Evolutionary conservation across 2,329 filamentous ascomycete species (phyloP), one percentile per base, ranked within the genome.

Genomic region (Beauveria asiatica): DNA sequence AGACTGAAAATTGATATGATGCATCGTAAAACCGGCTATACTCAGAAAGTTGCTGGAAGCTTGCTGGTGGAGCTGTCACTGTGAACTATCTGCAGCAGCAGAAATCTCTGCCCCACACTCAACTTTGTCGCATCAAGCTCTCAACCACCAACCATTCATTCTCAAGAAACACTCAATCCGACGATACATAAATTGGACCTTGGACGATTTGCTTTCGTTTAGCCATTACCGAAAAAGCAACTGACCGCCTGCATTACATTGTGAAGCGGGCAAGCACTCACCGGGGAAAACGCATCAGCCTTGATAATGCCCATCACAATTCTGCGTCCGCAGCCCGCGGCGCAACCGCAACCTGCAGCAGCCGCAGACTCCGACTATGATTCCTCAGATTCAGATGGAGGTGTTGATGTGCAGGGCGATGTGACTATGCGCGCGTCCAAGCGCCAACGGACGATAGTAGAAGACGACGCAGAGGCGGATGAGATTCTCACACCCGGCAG

Each of bases 401-500:
- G 78, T 50, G 78, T 70, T 17, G 76, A 78, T 56, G 64, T 80
- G 7, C 72, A 77, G 33, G 74, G 75, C 59, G 75, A 80, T 64
- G 65, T 78, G 55, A 68, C 75, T 56, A 81, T 80, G 76, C 69
- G 72, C 50, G 73, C 73, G 16, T 61, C 71, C 46, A 78, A 78
- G 67, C 73, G 75, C 58, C 70, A 72, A 39, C 68, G 71, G 54
- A 68, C 69, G 54, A 66, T 65, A 57, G 39, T 59, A 21, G 63
- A 64, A 25, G 64, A 65, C 30, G 64, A 67, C 13, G 69, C 67
- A 58, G 65, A 68, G 30, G 67, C 69, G 61, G 67, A 75, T 67
- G 76, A 81, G 41, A 88, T 97, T 65, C 87, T 96, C 66, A 96
- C 92, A 1, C 93, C 93, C 1, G 94, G 93, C 69, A 89, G 95